Percentiles rank a stretch among this genome's conserved stretches.
phyloP scores from a whole-genome alignment of 176 grass and related monocot genomes.

The Otatea glauca region DNA sequence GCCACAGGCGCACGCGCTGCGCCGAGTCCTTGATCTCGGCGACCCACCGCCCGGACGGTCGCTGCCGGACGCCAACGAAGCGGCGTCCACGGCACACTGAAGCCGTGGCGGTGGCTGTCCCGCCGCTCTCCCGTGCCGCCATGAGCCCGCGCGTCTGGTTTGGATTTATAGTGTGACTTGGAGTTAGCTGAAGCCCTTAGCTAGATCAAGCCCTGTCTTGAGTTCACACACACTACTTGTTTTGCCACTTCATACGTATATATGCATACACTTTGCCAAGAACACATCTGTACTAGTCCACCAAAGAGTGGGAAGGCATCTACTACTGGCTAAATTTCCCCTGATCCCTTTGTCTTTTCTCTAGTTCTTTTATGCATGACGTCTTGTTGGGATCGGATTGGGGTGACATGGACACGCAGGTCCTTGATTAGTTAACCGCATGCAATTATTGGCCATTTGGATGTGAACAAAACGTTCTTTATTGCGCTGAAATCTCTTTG shows the following conservation, averaged over 20 bases:
- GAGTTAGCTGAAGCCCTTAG: constrained; percentile 11
- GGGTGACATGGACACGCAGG: constrained; percentile 32
- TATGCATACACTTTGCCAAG: neutral
- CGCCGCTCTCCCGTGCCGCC: constrained; percentile 48
- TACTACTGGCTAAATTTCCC: constrained; percentile 27
- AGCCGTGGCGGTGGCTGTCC: neutral
- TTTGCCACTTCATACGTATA: constrained; percentile 10
- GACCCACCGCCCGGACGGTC: constrained; percentile 65
- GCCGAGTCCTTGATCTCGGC: constrained; percentile 75
- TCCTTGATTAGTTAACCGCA: neutral
- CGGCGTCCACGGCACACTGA: constrained; percentile 34
- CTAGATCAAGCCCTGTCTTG: neutral
- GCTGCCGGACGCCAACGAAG: constrained; percentile 60
- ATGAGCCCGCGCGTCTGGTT: neutral
- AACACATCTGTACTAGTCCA: neutral
- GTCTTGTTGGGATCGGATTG: constrained; percentile 37
- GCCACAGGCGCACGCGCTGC: constrained; percentile 72
- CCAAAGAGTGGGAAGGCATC: constrained; percentile 40
- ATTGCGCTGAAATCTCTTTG: constrained; percentile 18
- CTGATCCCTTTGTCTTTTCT: constrained; percentile 39
- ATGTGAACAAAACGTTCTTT: constrained; percentile 33
- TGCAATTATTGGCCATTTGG: constrained; percentile 60
- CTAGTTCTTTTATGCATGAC: constrained; percentile 7
- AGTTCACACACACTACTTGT: constrained; percentile 12
- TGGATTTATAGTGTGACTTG: constrained; percentile 7